These are phyloP conservation scores for Nepenthes alata DNA, from an alignment of 179 eudicot genomes.

Conservation along the genomic window DNA sequence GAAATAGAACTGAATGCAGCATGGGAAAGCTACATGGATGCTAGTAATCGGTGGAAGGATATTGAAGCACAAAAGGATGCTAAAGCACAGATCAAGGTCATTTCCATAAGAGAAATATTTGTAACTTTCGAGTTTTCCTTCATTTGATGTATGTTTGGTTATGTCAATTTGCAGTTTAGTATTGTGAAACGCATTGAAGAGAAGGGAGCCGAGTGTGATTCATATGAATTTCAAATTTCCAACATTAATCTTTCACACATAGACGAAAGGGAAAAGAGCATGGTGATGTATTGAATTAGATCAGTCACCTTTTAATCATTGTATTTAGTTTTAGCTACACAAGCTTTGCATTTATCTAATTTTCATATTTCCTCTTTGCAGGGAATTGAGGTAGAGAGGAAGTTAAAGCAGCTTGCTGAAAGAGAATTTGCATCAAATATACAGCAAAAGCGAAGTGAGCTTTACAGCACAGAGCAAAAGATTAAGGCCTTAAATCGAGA, in stretches of 20 bases:
- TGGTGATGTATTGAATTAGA: constrained; percentile 32
- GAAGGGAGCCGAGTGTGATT: constrained; percentile 49
- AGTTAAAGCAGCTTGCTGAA: constrained; percentile 39
- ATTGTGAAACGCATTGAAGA: constrained; percentile 36
- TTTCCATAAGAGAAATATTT: not conserved
- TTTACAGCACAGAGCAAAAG: constrained; percentile 26
- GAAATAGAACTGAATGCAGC: constrained; percentile 34
- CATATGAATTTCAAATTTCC: constrained; percentile 40
- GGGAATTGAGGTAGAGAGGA: constrained; percentile 58
- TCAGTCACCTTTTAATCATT: not conserved
- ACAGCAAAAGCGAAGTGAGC: constrained; percentile 32
- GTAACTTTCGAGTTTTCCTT: not conserved
- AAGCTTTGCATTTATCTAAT: not conserved
- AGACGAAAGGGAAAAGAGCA: constrained; percentile 61
- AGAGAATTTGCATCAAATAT: constrained; percentile 37
- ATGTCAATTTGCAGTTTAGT: constrained; percentile 26
- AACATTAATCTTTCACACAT: constrained; percentile 32
- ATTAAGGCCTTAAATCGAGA: constrained; percentile 50
- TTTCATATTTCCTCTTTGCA: constrained; percentile 24
- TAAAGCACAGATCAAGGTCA: constrained; percentile 50
- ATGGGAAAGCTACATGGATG: constrained; percentile 34
- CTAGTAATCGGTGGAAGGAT: constrained; percentile 46
- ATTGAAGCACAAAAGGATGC: constrained; percentile 57
- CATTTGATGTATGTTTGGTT: constrained; percentile 6
- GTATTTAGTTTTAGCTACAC: not conserved